A percentile compares a stretch with the other conserved stretches of the same genome.
phyloP scores from a whole-genome alignment of 2,329 filamentous ascomycete species.

The Talaromyces sp. region DNA sequence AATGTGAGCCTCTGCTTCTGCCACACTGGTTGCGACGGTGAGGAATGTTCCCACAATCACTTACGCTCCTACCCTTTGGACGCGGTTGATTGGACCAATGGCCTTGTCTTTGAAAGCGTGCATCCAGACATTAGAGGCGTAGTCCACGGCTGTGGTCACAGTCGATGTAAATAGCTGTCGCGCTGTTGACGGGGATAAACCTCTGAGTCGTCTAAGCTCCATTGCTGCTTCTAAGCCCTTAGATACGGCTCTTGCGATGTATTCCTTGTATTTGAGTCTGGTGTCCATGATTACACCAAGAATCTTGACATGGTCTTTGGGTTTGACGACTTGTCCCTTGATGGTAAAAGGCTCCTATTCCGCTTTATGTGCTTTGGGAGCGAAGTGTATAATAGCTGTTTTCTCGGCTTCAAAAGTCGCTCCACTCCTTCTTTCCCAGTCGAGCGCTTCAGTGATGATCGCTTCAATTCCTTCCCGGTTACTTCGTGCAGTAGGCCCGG shows the following conservation, averaged over 20 bases:
- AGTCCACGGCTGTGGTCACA: background rate
- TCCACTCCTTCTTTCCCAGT: conserved; percentile 32
- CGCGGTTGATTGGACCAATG: too few relatives aligned
- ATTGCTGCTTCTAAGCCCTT: conserved; percentile 25
- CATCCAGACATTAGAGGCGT: background rate
- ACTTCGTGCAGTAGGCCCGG: background rate
- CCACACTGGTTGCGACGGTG: too few relatives aligned
- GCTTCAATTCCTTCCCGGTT: background rate
- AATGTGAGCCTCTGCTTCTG: too few relatives aligned
- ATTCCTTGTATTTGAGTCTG: conserved; percentile 28
- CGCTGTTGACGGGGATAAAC: conserved; percentile 2
- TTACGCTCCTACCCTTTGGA: too few relatives aligned
- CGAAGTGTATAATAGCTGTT: conserved; percentile 36
- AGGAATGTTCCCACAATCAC: too few relatives aligned
- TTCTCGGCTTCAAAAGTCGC: conserved; percentile 34
- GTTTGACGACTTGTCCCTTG: background rate
- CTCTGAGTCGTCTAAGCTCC: background rate
- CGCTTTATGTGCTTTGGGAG: conserved; percentile 3
- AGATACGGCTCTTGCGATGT: conserved; percentile 24
- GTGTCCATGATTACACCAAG: conserved; percentile 26
- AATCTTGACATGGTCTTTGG: conserved; percentile 21
- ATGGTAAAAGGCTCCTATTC: background rate
- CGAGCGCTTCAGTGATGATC: conserved; percentile 21
- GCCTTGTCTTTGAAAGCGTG: too few relatives aligned
- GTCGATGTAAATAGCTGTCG: background rate